These are phyloP conservation scores for Fusarium tjaetaba DNA, from an alignment of 2,329 filamentous ascomycete species.

Conservation along the genomic window DNA sequence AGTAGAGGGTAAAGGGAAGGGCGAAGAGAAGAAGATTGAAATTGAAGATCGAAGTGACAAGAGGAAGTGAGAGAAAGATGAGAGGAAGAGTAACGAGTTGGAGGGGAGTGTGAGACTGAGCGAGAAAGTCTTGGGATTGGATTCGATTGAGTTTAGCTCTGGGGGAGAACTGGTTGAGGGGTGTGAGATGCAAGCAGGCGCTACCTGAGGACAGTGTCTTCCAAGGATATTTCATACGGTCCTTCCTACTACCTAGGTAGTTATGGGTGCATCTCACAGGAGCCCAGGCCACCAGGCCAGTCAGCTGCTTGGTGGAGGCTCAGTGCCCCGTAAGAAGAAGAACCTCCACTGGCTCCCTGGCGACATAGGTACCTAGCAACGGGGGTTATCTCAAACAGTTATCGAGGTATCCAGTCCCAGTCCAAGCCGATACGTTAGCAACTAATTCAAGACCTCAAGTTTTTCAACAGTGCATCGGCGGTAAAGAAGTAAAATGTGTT, in stretches of 20 bases:
- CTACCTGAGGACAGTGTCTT: slow-evolving; percentile 28
- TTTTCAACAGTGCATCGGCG: slow-evolving; percentile 21
- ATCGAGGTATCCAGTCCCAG: slow-evolving; percentile 16
- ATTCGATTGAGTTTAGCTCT: slow-evolving; percentile 44
- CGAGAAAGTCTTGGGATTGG: slow-evolving; percentile 41
- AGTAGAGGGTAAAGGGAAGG: slow-evolving; percentile 18
- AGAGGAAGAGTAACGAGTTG: slow-evolving; percentile 34
- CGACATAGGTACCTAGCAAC: slow-evolving; percentile 32
- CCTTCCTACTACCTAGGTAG: not conserved
- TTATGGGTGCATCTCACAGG: slow-evolving; percentile 14
- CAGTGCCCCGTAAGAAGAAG: slow-evolving; percentile 15
- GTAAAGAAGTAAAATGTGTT: not conserved
- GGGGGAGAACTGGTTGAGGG: slow-evolving; percentile 34
- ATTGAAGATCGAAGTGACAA: slow-evolving; percentile 41
- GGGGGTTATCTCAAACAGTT: slow-evolving; percentile 36
- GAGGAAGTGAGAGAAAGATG: slow-evolving; percentile 34
- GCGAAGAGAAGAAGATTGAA: slow-evolving; percentile 26
- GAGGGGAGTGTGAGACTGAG: slow-evolving; percentile 33
- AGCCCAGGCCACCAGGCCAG: slow-evolving; percentile 5
- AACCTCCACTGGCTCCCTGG: slow-evolving; percentile 4
- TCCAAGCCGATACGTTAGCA: slow-evolving; percentile 16
- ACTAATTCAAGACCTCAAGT: not conserved
- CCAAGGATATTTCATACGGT: slow-evolving; percentile 8
- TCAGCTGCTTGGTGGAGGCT: slow-evolving; percentile 31
- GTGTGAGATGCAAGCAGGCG: slow-evolving; percentile 31